These are phyloP conservation scores for Selaginella tamariscina DNA, from an alignment of 75 land plant genomes.

Conservation along the genomic window DNA sequence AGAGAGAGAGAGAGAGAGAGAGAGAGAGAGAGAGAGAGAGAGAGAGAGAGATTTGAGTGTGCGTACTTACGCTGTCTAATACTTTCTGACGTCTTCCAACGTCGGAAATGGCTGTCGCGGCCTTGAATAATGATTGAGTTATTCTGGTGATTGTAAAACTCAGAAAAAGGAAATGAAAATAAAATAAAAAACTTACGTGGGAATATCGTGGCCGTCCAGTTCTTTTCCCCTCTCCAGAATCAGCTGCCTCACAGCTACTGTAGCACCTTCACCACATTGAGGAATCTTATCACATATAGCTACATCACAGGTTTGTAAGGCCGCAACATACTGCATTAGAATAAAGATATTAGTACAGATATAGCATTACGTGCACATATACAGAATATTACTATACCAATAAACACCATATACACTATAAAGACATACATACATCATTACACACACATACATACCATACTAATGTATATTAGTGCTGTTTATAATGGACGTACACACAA, in stretches of 20 bases:
- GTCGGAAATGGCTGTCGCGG: constrained; percentile 50
- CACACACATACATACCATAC: too few species aligned
- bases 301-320: constrained; percentile 47
- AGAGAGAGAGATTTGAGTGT: neutral
- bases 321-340: constrained; percentile 51
- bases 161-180: neutral
- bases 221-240: constrained; percentile 65
- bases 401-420: too few species aligned
- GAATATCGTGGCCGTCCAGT: constrained; percentile 56
- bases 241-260: constrained; percentile 70
- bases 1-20: too few species aligned
- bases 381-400: too few species aligned
- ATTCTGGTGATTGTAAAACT: constrained; percentile 40
- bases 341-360: too few species aligned
- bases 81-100: constrained; percentile 57
- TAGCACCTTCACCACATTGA: constrained; percentile 73
- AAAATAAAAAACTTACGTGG: constrained; percentile 41
- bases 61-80: constrained; percentile 59
- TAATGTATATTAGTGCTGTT: too few species aligned
- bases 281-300: constrained; percentile 85
- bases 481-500: too few species aligned
- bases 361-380: too few species aligned
- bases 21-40: too few species aligned
- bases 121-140: constrained; percentile 74
- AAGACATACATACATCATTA: too few species aligned